A percentile compares a stretch with the other conserved stretches of the same genome.
These are phyloP conservation scores for Chenopodium suecicum DNA, from an alignment of 148 eudicot genomes.

Conservation along the genomic window DNA sequence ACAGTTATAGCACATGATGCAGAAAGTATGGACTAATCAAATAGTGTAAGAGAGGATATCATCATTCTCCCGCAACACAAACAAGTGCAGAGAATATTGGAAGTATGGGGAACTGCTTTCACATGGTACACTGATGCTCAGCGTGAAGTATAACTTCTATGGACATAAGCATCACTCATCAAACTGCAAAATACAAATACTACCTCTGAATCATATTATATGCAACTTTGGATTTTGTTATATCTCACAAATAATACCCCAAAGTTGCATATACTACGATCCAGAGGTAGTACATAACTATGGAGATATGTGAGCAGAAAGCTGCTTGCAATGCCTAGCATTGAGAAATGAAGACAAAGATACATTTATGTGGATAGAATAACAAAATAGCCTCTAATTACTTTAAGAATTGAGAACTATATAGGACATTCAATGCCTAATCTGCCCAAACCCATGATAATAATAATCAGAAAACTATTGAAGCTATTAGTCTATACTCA, in stretches of 20 bases:
- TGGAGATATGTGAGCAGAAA: not conserved
- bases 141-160: not conserved
- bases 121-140: not conserved
- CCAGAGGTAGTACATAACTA: not conserved
- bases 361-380: not conserved
- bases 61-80: not conserved
- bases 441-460: no score
- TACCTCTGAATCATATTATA: no score
- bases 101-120: not conserved
- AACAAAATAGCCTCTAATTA: no score
- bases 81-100: not conserved
- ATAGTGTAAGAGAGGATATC: not conserved
- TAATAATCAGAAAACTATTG: no score
- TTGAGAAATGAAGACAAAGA: not conserved
- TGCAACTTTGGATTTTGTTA: no score
- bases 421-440: no score
- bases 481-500: no score
- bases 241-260: no score
- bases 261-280: no score
- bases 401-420: no score
- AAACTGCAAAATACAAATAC: not conserved
- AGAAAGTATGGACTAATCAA: not conserved
- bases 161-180: not conserved
- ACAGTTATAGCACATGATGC: not conserved
- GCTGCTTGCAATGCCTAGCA: not conserved